Base-by-base conservation (phyloP, 768 basidiomycete genomes). In the Suillus clintonianus region DNA sequence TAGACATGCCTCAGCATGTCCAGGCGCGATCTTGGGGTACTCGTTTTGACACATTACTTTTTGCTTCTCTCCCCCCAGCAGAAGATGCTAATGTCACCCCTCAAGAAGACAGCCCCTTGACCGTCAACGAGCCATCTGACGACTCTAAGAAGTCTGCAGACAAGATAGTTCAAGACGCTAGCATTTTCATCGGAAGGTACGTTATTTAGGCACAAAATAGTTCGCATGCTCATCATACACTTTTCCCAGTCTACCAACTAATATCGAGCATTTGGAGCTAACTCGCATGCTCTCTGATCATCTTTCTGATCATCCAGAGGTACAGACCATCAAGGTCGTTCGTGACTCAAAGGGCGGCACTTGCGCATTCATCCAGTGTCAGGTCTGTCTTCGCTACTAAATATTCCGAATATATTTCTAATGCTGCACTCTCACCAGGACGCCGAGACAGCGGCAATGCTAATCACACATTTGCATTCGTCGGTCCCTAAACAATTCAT, bases 311-410 rank as follows among this genome's bases (percentile, higher is more conserved):
- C 83, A 90, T 71, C 79, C 85, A 0, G 84, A 87, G 64, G 79
- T 92, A 67, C 88, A 86, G 73, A 84, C 83, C 56, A 82, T 93
- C 73, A 85, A 85, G 63, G 86, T 92, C 59, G 85, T 92, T 47
- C 87, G 87, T 62, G 90, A 92, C 74, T 85, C 83, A 62, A 89
- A 88, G 73, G 90, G 90, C 43, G 89, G 90, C 15, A 85, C 90
- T 51, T 94, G 92, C 71, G 92, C 92, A 62, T 94, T 94, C 73
- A 88, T 92, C 27, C 92, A 94, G 76, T 93, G 91, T 81, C 84
- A 91, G 81, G 92, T 92, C 69, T 50, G 81, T 66, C 50, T 19
- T 55, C 61, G 58, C 58, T 58, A 54, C 22, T 15, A n/a, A 9
- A 41, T 27, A 5, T 45, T 15, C 45, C 15, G 19, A 4, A 13